These are phyloP conservation scores for Vicia faba DNA, from an alignment of 306 rosid species.

Conservation along the genomic window DNA sequence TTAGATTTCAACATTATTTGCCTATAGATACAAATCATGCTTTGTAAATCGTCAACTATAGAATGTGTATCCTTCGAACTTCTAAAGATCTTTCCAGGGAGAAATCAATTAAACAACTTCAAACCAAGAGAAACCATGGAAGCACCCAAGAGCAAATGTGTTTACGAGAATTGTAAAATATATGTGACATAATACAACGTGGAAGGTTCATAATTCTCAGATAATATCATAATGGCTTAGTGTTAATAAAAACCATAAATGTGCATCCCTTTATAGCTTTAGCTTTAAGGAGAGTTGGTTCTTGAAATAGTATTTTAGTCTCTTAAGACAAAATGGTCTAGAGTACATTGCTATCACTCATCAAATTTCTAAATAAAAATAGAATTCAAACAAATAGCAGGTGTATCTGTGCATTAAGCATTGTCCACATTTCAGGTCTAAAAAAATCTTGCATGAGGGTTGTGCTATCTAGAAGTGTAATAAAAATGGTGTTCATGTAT, in stretches of 20 bases:
- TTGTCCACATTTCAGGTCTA: not conserved
- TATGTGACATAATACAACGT: slow-evolving; percentile 13
- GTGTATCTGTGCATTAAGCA: not conserved
- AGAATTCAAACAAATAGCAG: not conserved
- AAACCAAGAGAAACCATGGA: slow-evolving; percentile 12
- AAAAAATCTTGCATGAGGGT: not conserved
- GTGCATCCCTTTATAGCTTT: not conserved
- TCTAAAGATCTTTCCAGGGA: slow-evolving; percentile 20
- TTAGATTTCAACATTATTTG: slow-evolving; percentile 17
- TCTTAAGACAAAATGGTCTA: not conserved
- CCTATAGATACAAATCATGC: slow-evolving; percentile 16
- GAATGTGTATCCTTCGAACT: not conserved
- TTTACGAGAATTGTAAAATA: slow-evolving; percentile 1
- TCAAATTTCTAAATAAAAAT: not conserved
- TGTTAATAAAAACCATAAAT: slow-evolving; percentile 7
- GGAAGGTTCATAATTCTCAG: not conserved
- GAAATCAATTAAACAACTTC: slow-evolving; percentile 28
- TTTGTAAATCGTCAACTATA: slow-evolving; percentile 13
- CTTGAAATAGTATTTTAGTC: not conserved
- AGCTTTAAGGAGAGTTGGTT: slow-evolving; percentile 2
- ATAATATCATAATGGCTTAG: not conserved
- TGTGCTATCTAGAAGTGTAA: not conserved
- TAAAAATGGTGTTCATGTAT: not conserved
- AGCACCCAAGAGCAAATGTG: not conserved
- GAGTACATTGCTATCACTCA: not conserved